Base-by-base conservation (phyloP, 345 rosid genomes). In the Isatis tinctoria region DNA sequence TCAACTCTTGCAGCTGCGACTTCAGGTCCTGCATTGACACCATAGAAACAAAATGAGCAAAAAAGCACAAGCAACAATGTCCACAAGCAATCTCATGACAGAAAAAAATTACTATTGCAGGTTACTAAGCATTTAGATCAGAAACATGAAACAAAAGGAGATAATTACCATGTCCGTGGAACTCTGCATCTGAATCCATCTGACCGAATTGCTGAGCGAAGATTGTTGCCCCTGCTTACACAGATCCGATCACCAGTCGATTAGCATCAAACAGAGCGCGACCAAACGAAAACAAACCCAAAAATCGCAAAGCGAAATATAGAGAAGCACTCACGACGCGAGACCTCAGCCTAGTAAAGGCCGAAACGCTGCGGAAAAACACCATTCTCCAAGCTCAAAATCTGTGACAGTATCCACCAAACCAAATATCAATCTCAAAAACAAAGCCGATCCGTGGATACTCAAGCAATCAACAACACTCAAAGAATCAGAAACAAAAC, bases 141-240 rank as follows among this genome's bases (percentile, higher is more conserved):
- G 24, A 22, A 1, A 22, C 24, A 28, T 35, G 17, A 53, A 49
- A 35, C 27, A 40, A 60, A 22, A 45, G 8, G 26, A 41, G 43
- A 67, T 20, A 33, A 65, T 16, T 82, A 94, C 98, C 57, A 88
- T 73, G 30, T 91, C 93, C 5, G 90, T 77, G 35, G 93, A 86
- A 74, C 60, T 83, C 85, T 88, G 96, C 82, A 80, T 88, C 81
- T 94, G 98, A 74, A 91, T 83, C 96, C 97, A 89, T 89, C 98
- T 81, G 2, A 88, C 84, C 0, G 97, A 89, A 53, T 82, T 82
- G 77, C 81, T 69, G 58, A 88, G 87, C 69, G 71, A 81, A 51
- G 92, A 82, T 13, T 85, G 97, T 37, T 85, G 93, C 28, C 68
- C 84, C 97, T 90, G 81, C 2, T 40, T 43, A 54, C 10, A 74